These are phyloP conservation scores for Lactifluus rugatus DNA, from an alignment of 768 basidiomycete genomes.

Conservation along the genomic window DNA sequence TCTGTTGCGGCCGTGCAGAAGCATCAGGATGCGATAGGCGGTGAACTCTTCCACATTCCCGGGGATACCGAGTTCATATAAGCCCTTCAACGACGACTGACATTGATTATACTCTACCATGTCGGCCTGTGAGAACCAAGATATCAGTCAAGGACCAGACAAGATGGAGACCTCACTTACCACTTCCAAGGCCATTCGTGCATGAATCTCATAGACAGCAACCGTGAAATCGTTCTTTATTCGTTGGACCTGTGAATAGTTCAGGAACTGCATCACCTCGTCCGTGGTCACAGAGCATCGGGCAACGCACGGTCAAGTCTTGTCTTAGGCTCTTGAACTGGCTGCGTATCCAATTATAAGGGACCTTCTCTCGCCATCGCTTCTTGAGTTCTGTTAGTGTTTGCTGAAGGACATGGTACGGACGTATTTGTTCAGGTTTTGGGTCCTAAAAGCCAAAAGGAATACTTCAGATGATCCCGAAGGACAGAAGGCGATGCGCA, in stretches of 20 bases:
- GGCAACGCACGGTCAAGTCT: slow-evolving; percentile 80
- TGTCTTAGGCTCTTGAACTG: slow-evolving; percentile 97
- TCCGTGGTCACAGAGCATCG: slow-evolving; percentile 5
- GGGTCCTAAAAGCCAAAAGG: slow-evolving; percentile 62
- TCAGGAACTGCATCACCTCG: slow-evolving; percentile 2
- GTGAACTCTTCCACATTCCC: slow-evolving; percentile 95
- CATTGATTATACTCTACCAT: slow-evolving; percentile 99
- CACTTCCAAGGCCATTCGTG: slow-evolving; percentile 89
- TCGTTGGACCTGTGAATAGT: slow-evolving; percentile 71
- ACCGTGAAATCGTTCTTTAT: slow-evolving; percentile 99
- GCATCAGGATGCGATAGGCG: slow-evolving; percentile 94
- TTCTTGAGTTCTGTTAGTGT: slow-evolving; percentile 81
- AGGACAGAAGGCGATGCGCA: slow-evolving; percentile 28
- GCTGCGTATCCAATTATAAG: slow-evolving; percentile 89
- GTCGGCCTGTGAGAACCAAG: slow-evolving; percentile 52
- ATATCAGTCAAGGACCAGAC: neutral
- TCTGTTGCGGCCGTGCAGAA: slow-evolving; percentile 87
- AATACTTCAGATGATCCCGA: neutral
- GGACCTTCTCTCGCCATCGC: slow-evolving; percentile 71
- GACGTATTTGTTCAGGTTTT: slow-evolving; percentile 88
- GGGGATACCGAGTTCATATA: slow-evolving; percentile 89
- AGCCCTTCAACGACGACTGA: slow-evolving; percentile 76
- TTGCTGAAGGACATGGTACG: slow-evolving; percentile 71
- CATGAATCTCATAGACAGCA: slow-evolving; percentile 96
- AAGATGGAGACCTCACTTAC: slow-evolving; percentile 30